Base-by-base conservation (phyloP, 75 land plant species). In the Sequoiadendron giganteum region DNA sequence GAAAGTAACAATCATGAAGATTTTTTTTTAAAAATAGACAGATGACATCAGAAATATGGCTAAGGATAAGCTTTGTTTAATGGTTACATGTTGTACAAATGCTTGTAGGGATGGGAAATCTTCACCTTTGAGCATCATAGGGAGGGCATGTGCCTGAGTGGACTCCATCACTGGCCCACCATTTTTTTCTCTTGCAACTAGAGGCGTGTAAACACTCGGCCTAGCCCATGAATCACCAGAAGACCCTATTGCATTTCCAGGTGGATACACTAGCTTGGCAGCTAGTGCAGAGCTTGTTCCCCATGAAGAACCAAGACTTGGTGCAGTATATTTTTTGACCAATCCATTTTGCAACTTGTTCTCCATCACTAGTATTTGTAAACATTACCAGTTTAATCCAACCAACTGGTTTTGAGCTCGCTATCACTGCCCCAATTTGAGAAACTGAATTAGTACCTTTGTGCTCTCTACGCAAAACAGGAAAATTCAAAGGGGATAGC, bases 401-500 rank as follows among this genome's bases (percentile, higher is more conserved):
- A 3, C 99, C 99, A 85, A 92, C 89, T 0, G 92, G 86, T 56
- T 96, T 92, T 5, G 95, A 36, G 14, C 92, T 91, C 19, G 68
- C 52, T 15, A 89, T 85, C 13, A 92, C 91, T 28, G 54, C 90
- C 54, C 91, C 93, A 2, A 90, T 85, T 7, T 92, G 92, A 21
- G 91, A 83, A 36, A 92, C 88, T 21, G 90, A 38, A 89, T 98
- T 97, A 75, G 89, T 88, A 54, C 92, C 90, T 81, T 95, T 96
- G 58, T 97, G 96, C 92, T 98, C 99, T 68, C 96, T 95, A 38
- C 97, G 86, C 90, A 95, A 47, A 1, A 97, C 97, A 0, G 99
- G 99, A 77, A 98, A 90, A 89, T 98, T 98, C 89, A 98, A 90
- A 88, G 99, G 99, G 89, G 96, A 92, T 82, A 99, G 99, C 82